Percentiles rank a stretch among this genome's conserved stretches.
These are phyloP conservation scores for Quercus lobata DNA, from an alignment of 331 rosid species.

Conservation along the genomic window DNA sequence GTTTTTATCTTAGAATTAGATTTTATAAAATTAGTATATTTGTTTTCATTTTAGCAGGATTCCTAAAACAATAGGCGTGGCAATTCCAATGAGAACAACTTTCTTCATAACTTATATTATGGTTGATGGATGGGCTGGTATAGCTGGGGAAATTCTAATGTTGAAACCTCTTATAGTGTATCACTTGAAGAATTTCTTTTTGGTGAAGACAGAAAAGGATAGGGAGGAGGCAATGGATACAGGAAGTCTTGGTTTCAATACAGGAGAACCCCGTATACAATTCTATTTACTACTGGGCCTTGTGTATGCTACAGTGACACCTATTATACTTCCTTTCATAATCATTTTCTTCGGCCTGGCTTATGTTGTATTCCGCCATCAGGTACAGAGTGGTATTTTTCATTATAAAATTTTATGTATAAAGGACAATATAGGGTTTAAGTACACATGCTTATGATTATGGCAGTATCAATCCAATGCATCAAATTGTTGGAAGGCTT, in stretches of 20 bases:
- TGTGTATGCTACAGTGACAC: conserved; percentile 76
- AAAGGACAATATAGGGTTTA: neutral
- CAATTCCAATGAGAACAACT: conserved; percentile 77
- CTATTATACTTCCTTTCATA: conserved; percentile 73
- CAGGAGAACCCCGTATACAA: conserved; percentile 84
- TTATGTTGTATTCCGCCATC: conserved; percentile 79
- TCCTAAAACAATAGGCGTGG: conserved; percentile 70
- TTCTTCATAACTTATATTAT: conserved; percentile 77
- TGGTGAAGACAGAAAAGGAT: conserved; percentile 85
- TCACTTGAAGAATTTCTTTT: conserved; percentile 73
- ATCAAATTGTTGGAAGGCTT: neutral
- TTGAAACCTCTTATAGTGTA: conserved; percentile 67
- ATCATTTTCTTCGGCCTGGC: conserved; percentile 73
- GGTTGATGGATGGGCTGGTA: conserved; percentile 96
- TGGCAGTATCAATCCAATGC: neutral
- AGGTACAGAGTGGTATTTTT: conserved; percentile 38
- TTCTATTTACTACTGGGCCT: conserved; percentile 70
- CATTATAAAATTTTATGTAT: neutral
- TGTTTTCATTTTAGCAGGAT: conserved; percentile 44
- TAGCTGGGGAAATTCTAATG: conserved; percentile 84
- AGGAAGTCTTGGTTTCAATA: conserved; percentile 77
- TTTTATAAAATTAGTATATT: neutral
- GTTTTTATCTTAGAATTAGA: neutral
- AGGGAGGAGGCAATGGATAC: conserved; percentile 90
- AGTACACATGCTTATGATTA: neutral